Conservation (phyloP, 2,329 filamentous ascomycete genomes). For the Dendrostoma leiphaemia region DNA sequence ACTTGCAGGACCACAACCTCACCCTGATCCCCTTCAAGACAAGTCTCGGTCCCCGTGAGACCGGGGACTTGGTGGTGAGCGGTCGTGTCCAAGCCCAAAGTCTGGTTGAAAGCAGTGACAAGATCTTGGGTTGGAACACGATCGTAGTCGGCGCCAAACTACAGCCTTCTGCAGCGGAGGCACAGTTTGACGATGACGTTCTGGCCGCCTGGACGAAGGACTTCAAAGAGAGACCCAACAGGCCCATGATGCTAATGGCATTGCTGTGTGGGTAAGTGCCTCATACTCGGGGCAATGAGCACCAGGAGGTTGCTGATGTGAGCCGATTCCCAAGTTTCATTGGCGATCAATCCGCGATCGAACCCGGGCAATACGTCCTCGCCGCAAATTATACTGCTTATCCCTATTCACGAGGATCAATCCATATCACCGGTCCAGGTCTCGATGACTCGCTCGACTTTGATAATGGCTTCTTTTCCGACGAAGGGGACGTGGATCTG, state of each 20-base stretch:
- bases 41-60: too few relatives aligned
- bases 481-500: too few relatives aligned
- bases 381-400: too few relatives aligned
- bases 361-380: constrained; percentile 6
- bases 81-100: constrained; percentile 22
- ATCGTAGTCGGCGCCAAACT: constrained; percentile 53
- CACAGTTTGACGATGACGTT: constrained; percentile 48
- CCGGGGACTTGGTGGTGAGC: constrained; percentile 27
- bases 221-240: constrained; percentile 33
- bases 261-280: constrained; percentile 21
- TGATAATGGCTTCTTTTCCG: too few relatives aligned
- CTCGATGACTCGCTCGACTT: too few relatives aligned
- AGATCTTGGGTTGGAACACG: constrained; percentile 52
- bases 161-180: constrained; percentile 50
- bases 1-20: constrained; percentile 57
- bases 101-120: constrained; percentile 23
- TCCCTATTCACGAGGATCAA: too few relatives aligned
- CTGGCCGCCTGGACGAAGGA: constrained; percentile 49
- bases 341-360: constrained; percentile 32
- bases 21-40: too few relatives aligned
- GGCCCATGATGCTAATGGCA: constrained; percentile 25
- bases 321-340: constrained; percentile 20
- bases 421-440: too few relatives aligned
- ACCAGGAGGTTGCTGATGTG: not conserved
- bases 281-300: not conserved